Percentiles rank a stretch among this genome's conserved stretches.
Conservation (phyloP, 2,329 filamentous ascomycete genomes). For the Penicillium sp. region DNA sequence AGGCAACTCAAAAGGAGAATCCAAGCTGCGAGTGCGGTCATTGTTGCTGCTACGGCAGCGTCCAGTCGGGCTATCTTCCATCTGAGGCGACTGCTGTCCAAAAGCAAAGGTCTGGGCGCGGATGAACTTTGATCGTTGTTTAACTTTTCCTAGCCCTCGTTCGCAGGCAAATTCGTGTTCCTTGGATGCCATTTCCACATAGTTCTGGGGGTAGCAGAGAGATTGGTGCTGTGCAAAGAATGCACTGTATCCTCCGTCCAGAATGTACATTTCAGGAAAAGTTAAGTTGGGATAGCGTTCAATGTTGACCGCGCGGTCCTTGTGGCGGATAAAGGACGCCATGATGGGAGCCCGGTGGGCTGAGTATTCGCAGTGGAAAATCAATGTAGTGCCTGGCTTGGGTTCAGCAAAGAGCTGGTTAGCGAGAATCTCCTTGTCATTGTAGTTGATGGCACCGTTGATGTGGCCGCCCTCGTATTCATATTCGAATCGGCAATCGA, state of each 20-base stretch:
- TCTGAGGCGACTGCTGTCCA: conserved; percentile 62
- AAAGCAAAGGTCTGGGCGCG: conserved; percentile 95
- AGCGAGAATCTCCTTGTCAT: conserved; percentile 86
- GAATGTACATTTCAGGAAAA: conserved; percentile 96
- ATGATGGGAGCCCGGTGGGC: conserved; percentile 94
- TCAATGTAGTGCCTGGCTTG: conserved; percentile 69
- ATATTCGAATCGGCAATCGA: conserved; percentile 98
- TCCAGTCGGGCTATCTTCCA: conserved; percentile 62
- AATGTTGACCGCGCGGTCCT: conserved; percentile 80
- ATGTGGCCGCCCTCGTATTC: conserved; percentile 98
- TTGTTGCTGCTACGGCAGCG: conserved; percentile 35
- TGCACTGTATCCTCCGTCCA: conserved; percentile 91
- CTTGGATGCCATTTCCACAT: conserved; percentile 92
- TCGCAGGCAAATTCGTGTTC: conserved; percentile 92
- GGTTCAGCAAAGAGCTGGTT: conserved; percentile 71
- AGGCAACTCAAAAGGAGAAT: conserved; percentile 34
- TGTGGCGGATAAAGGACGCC: conserved; percentile 86
- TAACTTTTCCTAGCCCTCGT: conserved; percentile 87
- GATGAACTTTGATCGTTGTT: conserved; percentile 78
- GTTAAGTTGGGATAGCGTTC: conserved; percentile 82
- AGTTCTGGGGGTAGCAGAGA: conserved; percentile 89
- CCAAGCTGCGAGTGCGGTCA: conserved; percentile 28
- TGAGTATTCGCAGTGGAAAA: conserved; percentile 98
- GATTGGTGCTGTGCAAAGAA: conserved; percentile 78
- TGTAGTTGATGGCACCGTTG: conserved; percentile 88